Evolutionary conservation across 1,284 basidiomycete species (phyloP), one percentile per base, ranked within the genome.

Genomic region (Pascua guehoae): DNA sequence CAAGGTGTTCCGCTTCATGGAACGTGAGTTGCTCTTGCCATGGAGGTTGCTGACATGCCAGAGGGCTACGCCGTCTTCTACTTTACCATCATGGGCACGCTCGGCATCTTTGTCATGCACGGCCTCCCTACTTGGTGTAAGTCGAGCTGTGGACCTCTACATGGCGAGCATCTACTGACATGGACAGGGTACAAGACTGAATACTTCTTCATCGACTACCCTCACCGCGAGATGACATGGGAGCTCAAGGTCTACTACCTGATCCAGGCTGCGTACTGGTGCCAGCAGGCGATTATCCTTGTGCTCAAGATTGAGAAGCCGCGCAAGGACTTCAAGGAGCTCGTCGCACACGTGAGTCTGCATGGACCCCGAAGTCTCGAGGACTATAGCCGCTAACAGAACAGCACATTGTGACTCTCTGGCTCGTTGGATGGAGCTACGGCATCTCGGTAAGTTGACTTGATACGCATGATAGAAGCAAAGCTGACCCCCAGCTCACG

Each of bases 381-480:
- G 17, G 42, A 7, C 12, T 12, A 4, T 11, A 7, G 10, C 12
- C 18, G 49, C 65, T 67, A 53, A 66, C 43, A 14, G 1, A 5
- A 2, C 86, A 95, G 76, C 96, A 99, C 74, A 69, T 93, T 48
- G 92, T 98, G 51, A 98, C 96, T 0, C 82, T 98, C 24, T 99
- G 94, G 93, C 82, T 98, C 32, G 85, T 98, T 50, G 88, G 89
- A 51, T 95, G 93, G 92, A 92, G 89, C 68, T 96, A 94, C 69
- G 72, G 85, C 41, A 63, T 88, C 66, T 91, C 91, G 24, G 24
- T 32, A 32, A 32, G 24, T 32, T 71, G 63, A 32, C 24, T 32
- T 7, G 91, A 48, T 67, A 70, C 45, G 17, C 37, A 16, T 51
- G 42, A 17, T 47, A n/a, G 24, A 32, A 32, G 12, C n/a, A 16